Percentiles rank a stretch among this genome's conserved stretches.
Evolutionary conservation across 2,329 filamentous ascomycete genomes (phyloP).

Genomic region (Talaromyces piceae): DNA sequence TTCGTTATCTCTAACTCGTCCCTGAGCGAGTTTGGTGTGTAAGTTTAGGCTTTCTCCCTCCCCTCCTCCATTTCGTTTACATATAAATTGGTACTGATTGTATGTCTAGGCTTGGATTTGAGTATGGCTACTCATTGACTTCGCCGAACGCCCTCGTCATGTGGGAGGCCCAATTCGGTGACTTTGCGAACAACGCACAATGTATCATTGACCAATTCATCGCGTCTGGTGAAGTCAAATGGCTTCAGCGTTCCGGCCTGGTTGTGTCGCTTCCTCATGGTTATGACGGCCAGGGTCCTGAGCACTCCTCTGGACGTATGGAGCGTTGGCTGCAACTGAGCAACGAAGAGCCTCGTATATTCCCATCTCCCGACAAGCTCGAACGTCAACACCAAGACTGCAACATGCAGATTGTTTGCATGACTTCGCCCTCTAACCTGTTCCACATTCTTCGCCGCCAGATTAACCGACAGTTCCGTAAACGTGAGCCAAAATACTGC

Average conservation of each 20-base stretch:
- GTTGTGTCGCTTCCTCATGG: constrained; percentile 96
- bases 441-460: constrained; percentile 96
- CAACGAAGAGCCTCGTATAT: constrained; percentile 94
- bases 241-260: constrained; percentile 94
- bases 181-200: constrained; percentile 99
- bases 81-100: constrained; percentile 39
- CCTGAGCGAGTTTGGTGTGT: constrained; percentile 61
- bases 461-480: constrained; percentile 98
- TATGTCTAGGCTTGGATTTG: constrained; percentile 79
- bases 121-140: constrained; percentile 96
- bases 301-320: constrained; percentile 95
- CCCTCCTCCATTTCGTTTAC: neutral
- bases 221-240: constrained; percentile 94
- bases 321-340: constrained; percentile 95
- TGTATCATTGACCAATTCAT: constrained; percentile 99
- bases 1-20: constrained; percentile 98
- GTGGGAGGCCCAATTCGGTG: constrained; percentile 99
- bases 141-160: constrained; percentile 96
- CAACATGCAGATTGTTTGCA: constrained; percentile 98
- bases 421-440: constrained; percentile 91
- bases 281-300: constrained; percentile 95
- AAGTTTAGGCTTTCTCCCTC: constrained; percentile 27
- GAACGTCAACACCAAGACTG: constrained; percentile 98
- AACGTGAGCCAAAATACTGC: constrained; percentile 59
- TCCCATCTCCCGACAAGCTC: constrained; percentile 80